Evolutionary conservation across 352 stramenopile species (phyloP), one percentile per base, ranked within the genome.

Genomic region (Phytophthora fragariaefolia): DNA sequence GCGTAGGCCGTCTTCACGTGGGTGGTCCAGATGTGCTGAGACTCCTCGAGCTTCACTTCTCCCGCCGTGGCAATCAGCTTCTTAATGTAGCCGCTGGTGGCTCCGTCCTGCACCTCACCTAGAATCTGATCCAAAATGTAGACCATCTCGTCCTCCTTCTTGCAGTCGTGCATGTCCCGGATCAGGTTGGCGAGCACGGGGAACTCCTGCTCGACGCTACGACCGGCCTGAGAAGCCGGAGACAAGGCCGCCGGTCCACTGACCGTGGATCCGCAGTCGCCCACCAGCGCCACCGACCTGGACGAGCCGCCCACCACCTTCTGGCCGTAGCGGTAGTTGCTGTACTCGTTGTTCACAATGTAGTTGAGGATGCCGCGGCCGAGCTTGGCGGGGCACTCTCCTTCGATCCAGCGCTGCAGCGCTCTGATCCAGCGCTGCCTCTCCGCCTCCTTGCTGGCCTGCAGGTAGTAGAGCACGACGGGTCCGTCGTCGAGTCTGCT

Each of bases 51-150:
- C 65, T 94, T 96, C 45, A 79, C 74, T 70, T 92, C 82, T n/a
- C 80, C 87, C 0, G 84, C 85, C 0, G 85, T 73, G 1, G 85
- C 70, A 54, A 96, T 82, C 1, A 94, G 65, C 54, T 91, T 91
- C 73, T 93, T 94, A 46, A 94, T 81, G 58, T 80, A 85, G 1
- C 76, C 66, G 47, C 73, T 91, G 46, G 63, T 79, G 0, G 82
- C 78, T 7, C 82, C 87, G 43, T 93, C 82, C 36, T 84, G 72
- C 24, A 93, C 83, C 76, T 95, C 87, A 4, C 85, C 85, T 24
- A 93, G 53, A 18, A 95, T 76, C 61, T 93, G 87, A 58, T 95
- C 87, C 42, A 95, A 51, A 34, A 95, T 91, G 64, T 91, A 93
- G 42, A 95, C 83, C 80, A 95, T 89, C 49, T 92, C 87, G 58